Evolutionary conservation across 257 asterid species (phyloP).

Genomic region (Lantana camara): DNA sequence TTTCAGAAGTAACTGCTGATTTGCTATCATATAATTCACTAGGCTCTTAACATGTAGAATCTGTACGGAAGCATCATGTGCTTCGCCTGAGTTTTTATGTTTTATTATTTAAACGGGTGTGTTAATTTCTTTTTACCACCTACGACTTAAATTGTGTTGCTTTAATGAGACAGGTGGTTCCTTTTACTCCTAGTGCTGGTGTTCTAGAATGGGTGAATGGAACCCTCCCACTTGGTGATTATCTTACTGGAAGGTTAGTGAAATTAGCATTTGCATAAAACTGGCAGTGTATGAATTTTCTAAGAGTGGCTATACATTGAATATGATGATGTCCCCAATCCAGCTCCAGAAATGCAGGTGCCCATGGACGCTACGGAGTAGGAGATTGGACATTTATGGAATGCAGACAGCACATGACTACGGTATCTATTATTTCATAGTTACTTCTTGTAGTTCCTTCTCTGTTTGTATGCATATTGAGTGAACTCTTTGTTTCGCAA

Average conservation of each 20-base stretch:
- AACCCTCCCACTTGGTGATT: slow-evolving; percentile 95
- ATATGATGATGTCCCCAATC: slow-evolving; percentile 30
- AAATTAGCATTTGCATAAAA: slow-evolving; percentile 25
- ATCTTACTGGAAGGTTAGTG: slow-evolving; percentile 85
- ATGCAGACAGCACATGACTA: slow-evolving; percentile 86
- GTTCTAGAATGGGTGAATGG: slow-evolving; percentile 99
- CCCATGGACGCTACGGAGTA: slow-evolving; percentile 91
- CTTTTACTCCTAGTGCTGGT: slow-evolving; percentile 99
- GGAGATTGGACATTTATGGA: slow-evolving; percentile 90
- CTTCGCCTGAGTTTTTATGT: slow-evolving; percentile 8
- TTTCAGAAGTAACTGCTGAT: background rate
- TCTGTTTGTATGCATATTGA: slow-evolving; percentile 19
- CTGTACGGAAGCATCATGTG: slow-evolving; percentile 13
- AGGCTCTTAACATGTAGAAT: background rate
- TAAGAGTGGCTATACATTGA: slow-evolving; percentile 20
- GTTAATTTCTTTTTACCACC: slow-evolving; percentile 20
- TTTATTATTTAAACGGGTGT: background rate
- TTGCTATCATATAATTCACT: background rate
- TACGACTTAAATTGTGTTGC: slow-evolving; percentile 13
- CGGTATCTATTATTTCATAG: slow-evolving; percentile 45
- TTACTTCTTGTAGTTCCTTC: slow-evolving; percentile 29
- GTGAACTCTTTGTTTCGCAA: background rate
- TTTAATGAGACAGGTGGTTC: slow-evolving; percentile 71
- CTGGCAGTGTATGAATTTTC: slow-evolving; percentile 12
- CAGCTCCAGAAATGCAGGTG: slow-evolving; percentile 95